Percentiles rank a stretch among this genome's conserved stretches.
phyloP scores from a whole-genome alignment of 768 basidiomycete genomes.

The Lentinus brumalis region DNA sequence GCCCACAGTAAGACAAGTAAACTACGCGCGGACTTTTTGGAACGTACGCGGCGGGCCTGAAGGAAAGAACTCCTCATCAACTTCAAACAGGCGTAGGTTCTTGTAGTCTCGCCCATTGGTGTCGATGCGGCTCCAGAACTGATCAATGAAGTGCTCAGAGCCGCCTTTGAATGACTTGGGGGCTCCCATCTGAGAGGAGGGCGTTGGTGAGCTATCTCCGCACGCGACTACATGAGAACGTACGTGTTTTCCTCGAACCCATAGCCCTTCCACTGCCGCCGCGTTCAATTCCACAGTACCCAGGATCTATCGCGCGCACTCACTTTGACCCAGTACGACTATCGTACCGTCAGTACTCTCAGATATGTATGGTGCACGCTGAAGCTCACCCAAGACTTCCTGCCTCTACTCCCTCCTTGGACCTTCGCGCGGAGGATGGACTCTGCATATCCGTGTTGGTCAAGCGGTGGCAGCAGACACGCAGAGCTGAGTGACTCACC shows the following conservation, averaged over 20 bases:
- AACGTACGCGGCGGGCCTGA: slow-evolving; percentile 61
- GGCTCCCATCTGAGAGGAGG: slow-evolving; percentile 63
- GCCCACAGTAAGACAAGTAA: neutral
- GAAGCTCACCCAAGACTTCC: slow-evolving; percentile 28
- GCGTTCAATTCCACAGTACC: neutral
- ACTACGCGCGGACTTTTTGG: neutral
- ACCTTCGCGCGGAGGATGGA: slow-evolving; percentile 49
- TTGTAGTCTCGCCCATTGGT: slow-evolving; percentile 46
- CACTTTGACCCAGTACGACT: slow-evolving; percentile 28
- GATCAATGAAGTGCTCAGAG: slow-evolving; percentile 52
- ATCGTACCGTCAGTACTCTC: neutral
- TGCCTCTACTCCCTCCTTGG: slow-evolving; percentile 11
- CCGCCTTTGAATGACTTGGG: slow-evolving; percentile 54
- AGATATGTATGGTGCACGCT: neutral
- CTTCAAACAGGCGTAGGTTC: slow-evolving; percentile 50
- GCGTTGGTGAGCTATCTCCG: neutral
- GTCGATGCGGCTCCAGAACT: slow-evolving; percentile 40
- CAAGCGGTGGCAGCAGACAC: neutral
- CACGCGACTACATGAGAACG: neutral
- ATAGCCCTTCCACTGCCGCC: slow-evolving; percentile 27
- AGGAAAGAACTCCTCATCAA: slow-evolving; percentile 55
- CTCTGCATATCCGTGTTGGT: slow-evolving; percentile 38
- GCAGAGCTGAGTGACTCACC: slow-evolving; percentile 43
- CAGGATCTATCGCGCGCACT: neutral
- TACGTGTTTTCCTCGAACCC: slow-evolving; percentile 25